Base-by-base conservation (phyloP, 495 filamentous ascomycete species). In the Penicillium salamii region DNA sequence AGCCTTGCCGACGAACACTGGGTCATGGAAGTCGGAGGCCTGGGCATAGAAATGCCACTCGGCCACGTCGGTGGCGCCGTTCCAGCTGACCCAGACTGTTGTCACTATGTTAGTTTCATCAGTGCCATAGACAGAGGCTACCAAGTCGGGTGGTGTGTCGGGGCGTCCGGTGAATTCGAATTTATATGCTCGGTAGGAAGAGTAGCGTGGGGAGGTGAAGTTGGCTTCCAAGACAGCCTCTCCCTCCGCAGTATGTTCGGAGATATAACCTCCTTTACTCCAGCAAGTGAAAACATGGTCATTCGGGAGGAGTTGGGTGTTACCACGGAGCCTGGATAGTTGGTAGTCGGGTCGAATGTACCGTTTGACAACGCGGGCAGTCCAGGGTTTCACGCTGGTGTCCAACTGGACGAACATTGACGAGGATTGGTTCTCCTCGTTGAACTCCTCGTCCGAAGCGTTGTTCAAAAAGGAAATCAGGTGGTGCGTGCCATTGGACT, bases 241-340 rank as follows among this genome's bases (percentile, higher is more conserved):
- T 0, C 83, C 81, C 18, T 79, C 69, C 1, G 63, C 42, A 0
- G 67, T 63, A 53, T 72, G 78, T 51, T 84, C 80, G 1, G 74
- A 79, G 42, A 78, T 65, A 31, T 74, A 75, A 0, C 74, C 72
- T 20, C 67, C 63, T 18, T 76, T 71, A 21, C 80, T 80, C 79
- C 79, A 84, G 51, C 79, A 77, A 9, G 79, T 70, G 15, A 83
- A 72, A n/a, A 74, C 65, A 50, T 82, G 80, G 24, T 75, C 72
- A 29, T 67, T 63, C 0, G 79, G 71, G 2, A 84, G 68, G 3
- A 74, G 53, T 53, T 84, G 82, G 3, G 76, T 66, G 48, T 77
- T 81, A 8, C 81, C 82, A 49, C 81, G 81, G 4, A 77, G 78
- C 18, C 74, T 74, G 3, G 76, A 74, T 7, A 76, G 42, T 70